Conservation (phyloP, 164 flowering plant genomes). For the Platanus orientalis region DNA sequence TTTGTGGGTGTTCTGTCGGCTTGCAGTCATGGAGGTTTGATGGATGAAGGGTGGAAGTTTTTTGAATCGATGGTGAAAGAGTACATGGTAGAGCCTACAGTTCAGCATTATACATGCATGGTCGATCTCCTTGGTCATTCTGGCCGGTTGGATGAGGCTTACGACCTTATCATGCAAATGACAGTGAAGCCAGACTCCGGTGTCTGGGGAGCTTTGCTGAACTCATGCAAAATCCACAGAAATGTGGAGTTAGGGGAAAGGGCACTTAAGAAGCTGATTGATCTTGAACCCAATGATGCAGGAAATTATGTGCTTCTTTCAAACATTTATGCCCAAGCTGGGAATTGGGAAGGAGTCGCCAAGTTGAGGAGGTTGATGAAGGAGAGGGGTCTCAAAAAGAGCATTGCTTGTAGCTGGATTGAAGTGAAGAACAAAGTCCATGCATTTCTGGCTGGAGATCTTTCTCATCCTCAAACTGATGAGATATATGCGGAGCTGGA, state of each 20-base stretch:
- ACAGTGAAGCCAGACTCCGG: constrained; percentile 37
- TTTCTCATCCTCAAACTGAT: constrained; percentile 34
- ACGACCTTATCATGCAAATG: constrained; percentile 38
- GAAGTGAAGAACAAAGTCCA: constrained; percentile 38
- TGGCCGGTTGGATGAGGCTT: constrained; percentile 36
- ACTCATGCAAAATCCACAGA: constrained; percentile 40
- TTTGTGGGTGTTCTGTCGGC: constrained; percentile 52
- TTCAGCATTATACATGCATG: constrained; percentile 51
- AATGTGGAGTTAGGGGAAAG: constrained; percentile 40
- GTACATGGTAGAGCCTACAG: constrained; percentile 30
- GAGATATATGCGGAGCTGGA: constrained; percentile 39
- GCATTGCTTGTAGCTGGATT: constrained; percentile 45
- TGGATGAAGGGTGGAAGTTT: constrained; percentile 32
- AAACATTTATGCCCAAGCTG: constrained; percentile 48
- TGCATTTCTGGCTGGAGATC: constrained; percentile 45
- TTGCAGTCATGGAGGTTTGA: constrained; percentile 42
- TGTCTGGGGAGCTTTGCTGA: constrained; percentile 48
- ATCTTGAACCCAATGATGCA: constrained; percentile 41
- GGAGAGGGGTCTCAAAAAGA: constrained; percentile 35
- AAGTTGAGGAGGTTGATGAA: constrained; percentile 33
- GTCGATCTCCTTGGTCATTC: constrained; percentile 45
- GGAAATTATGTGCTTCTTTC: constrained; percentile 52
- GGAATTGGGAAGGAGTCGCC: constrained; percentile 49
- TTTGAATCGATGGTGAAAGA: constrained; percentile 29
- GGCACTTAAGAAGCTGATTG: constrained; percentile 37